Percentiles rank a stretch among this genome's conserved stretches.
Evolutionary conservation across 163 green algal genomes (phyloP).

Genomic region (Volvox carteri): DNA sequence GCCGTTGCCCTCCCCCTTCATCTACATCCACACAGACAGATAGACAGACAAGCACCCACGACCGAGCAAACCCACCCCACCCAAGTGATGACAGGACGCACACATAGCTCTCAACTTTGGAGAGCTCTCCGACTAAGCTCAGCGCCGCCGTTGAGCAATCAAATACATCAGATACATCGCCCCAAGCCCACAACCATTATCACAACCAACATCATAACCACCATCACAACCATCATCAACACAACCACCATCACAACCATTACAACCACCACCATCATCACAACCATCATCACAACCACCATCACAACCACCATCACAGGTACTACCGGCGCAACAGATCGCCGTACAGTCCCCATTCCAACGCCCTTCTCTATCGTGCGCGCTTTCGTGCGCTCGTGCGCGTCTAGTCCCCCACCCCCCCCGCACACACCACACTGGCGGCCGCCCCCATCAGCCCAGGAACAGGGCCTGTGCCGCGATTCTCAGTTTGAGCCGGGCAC

Average conservation of each 20-base stretch:
- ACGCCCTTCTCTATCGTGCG: background rate
- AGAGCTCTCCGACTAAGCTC: background rate
- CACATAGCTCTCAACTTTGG: no score
- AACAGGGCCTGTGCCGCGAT: slow-evolving; percentile 48
- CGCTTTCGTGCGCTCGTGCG: background rate
- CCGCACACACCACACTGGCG: background rate
- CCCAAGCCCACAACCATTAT: background rate
- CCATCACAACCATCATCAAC: background rate
- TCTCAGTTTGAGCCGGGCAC: slow-evolving; percentile 56
- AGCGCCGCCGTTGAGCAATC: background rate
- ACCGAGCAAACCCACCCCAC: background rate
- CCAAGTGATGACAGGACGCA: no score
- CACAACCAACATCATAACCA: background rate
- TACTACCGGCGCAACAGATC: background rate
- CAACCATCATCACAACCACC: background rate
- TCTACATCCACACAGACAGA: slow-evolving; percentile 7
- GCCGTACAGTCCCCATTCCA: background rate
- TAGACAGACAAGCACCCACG: background rate
- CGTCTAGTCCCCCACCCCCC: background rate
- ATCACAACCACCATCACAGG: background rate
- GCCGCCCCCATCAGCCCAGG: slow-evolving; percentile 8
- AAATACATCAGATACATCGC: background rate
- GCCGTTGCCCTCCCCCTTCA: background rate
- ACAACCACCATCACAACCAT: background rate
- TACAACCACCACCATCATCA: background rate